Conservation (phyloP, 768 basidiomycete genomes). For the Gymnopilus dilepis region DNA sequence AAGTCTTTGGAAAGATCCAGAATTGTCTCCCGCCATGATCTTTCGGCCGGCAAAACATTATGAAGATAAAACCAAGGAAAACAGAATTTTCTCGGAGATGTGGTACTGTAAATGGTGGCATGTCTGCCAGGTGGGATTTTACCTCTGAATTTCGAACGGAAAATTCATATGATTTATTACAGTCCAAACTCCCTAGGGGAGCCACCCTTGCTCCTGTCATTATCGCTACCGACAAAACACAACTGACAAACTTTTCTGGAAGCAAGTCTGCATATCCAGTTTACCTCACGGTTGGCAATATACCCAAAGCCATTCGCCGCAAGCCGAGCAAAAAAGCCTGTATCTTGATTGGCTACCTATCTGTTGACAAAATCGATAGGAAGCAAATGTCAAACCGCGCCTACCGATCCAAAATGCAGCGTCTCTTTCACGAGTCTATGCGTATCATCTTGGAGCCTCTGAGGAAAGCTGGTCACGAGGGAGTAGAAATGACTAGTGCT, state of each 20-base stretch:
- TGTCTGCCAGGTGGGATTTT: too few species aligned
- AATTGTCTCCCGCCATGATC: conserved; percentile 21
- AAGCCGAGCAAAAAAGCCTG: too few species aligned
- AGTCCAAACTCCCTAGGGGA: not conserved
- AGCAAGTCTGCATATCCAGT: conserved; percentile 43
- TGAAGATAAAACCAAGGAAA: conserved; percentile 14
- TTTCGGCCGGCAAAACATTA: conserved; percentile 28
- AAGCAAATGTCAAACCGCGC: conserved; percentile 8
- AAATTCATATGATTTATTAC: not conserved
- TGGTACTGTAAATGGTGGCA: conserved; percentile 39
- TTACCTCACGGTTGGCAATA: conserved; percentile 48
- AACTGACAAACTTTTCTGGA: too few species aligned
- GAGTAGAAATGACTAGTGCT: too few species aligned
- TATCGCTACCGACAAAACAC: too few species aligned
- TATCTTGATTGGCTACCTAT: too few species aligned
- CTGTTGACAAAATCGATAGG: conserved; percentile 37
- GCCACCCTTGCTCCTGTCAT: conserved; percentile 37
- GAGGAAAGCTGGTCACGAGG: too few species aligned
- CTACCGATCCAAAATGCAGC: conserved; percentile 23
- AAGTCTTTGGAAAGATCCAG: conserved; percentile 28
- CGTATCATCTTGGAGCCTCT: too few species aligned
- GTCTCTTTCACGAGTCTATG: conserved; percentile 44
- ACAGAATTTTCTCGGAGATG: conserved; percentile 34
- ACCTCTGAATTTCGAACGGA: too few species aligned
- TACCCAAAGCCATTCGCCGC: conserved; percentile 30